Percentiles rank a stretch among this genome's conserved stretches.
These are phyloP conservation scores for Eucalyptus curtisii DNA, from an alignment of 345 rosid species.

Conservation along the genomic window DNA sequence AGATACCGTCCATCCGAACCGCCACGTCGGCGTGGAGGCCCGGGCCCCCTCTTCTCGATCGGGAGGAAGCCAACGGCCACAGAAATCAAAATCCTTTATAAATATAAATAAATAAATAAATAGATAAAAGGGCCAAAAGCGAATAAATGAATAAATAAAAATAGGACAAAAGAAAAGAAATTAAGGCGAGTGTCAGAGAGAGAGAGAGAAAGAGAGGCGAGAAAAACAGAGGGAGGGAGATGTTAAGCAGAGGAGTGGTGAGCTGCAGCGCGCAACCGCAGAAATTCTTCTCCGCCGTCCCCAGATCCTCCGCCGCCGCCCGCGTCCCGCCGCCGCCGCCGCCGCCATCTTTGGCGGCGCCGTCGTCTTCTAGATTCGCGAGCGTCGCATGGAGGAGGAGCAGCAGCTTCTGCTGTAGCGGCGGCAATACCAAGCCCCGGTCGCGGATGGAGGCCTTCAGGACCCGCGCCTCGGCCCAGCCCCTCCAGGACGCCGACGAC, in stretches of 20 bases:
- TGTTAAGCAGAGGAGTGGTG: slow-evolving; percentile 1
- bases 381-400: neutral
- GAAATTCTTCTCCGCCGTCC: neutral
- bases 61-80: neutral
- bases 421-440: neutral
- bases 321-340: neutral
- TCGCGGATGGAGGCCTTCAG: slow-evolving; percentile 20
- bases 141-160: neutral
- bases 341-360: neutral
- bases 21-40: neutral
- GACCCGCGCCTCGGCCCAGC: slow-evolving; percentile 43
- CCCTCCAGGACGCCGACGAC: slow-evolving; percentile 65
- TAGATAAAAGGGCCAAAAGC: neutral
- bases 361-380: neutral
- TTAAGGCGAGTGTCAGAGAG: neutral
- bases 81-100: neutral
- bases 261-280: neutral
- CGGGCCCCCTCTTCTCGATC: neutral
- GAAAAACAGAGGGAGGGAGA: neutral
- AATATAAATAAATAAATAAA: no score
- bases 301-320: neutral
- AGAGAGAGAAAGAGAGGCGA: neutral
- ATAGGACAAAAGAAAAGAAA: neutral
- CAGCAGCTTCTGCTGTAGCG: neutral
- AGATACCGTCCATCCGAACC: neutral